phyloP scores from a whole-genome alignment of 169 alveolate genomes.

The Plasmodium berghei region DNA sequence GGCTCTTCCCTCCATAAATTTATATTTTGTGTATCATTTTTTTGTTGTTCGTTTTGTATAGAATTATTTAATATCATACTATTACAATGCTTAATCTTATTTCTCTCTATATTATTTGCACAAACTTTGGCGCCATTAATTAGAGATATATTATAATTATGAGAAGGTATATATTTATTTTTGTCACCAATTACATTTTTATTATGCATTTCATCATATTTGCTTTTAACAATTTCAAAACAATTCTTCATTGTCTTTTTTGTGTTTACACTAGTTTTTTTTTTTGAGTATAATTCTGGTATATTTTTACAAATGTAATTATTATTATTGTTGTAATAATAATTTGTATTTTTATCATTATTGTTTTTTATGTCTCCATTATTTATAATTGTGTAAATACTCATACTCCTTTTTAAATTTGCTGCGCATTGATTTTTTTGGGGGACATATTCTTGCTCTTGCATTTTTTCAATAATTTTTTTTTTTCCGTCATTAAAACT shows the following conservation, averaged over 20 bases:
- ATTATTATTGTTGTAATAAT: too few relatives aligned
- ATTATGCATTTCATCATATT: slow-evolving; percentile 1
- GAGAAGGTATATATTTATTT: not conserved
- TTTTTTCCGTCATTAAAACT: not conserved
- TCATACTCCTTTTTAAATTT: not conserved
- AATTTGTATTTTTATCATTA: too few relatives aligned
- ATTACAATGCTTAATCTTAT: too few relatives aligned
- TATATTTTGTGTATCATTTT: too few relatives aligned
- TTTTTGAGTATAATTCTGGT: too few relatives aligned
- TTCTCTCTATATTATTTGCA: not conserved
- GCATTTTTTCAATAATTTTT: not conserved
- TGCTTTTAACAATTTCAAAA: not conserved
- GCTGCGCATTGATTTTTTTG: not conserved
- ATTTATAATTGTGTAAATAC: not conserved
- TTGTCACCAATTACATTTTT: not conserved
- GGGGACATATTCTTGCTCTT: not conserved
- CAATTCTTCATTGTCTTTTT: not conserved
- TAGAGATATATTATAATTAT: not conserved
- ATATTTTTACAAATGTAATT: too few relatives aligned
- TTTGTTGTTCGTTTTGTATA: too few relatives aligned
- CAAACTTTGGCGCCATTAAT: not conserved
- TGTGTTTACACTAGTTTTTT: not conserved
- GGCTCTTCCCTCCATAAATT: too few relatives aligned
- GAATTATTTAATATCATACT: too few relatives aligned
- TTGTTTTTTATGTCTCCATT: too few relatives aligned